Evolutionary conservation across 257 asterid species (phyloP), one percentile per base, ranked within the genome.

Genomic region (Lycium barbarum): DNA sequence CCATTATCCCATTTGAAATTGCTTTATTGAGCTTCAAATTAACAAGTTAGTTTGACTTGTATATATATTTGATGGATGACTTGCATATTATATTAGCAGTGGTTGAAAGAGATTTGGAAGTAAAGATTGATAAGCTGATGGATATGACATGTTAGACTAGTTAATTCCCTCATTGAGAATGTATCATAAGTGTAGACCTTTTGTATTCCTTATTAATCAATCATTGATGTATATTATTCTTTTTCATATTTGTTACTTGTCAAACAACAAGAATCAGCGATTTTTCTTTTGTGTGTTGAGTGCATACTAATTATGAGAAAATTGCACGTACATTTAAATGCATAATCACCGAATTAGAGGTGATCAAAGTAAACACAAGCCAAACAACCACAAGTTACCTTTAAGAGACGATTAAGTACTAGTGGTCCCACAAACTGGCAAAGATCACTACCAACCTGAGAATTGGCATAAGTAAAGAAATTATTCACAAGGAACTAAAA

Each of bases 371-470:
- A 49, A 76, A 26, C 81, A 76, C 49, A 58, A 51, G 17, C 45
- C 82, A 22, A 76, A 54, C 47, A 76, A 26, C 26, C 82, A 51
- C 51, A 76, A 6, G 45, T 83, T 87, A 93, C 99, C 98, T 92
- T 90, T 86, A 94, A 84, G 67, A 95, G 97, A 89, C 84, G 93
- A 90, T 89, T 95, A 73, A 94, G 89, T 81, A 95, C 80, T 84
- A 95, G 89, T 40, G 98, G 99, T 81, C 98, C 99, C 40, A 92
- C 90, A 82, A 95, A 95, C 93, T 94, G 98, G 80, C 97, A 91
- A 84, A 95, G 94, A 89, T 95, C 99, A 83, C 88, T 92, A 43
- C 94, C 95, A 87, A 95, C 92, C 99, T 93, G 89, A 88, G 84
- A 85, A 84, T 74, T 83, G 45, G 45, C 83, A 36, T 62, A 82